These are phyloP conservation scores for Boletus rubropictus DNA, from an alignment of 768 basidiomycete genomes.

Conservation along the genomic window DNA sequence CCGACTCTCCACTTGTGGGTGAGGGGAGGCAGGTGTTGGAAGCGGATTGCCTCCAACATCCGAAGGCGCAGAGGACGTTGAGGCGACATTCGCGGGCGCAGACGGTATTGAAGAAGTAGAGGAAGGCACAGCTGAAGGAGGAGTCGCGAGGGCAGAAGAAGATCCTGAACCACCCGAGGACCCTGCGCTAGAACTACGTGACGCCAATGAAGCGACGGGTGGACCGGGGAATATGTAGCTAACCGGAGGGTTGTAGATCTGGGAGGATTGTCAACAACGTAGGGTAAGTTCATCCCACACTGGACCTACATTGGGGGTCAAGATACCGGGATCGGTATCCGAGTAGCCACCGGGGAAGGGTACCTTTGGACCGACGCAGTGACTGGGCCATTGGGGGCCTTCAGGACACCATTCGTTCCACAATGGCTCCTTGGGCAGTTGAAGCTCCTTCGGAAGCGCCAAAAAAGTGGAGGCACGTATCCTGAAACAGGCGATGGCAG, in stretches of 20 bases:
- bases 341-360: conserved; percentile 70
- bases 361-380: no score
- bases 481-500: no score
- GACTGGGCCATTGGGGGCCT: no score
- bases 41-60: conserved; percentile 1
- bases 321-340: conserved; percentile 64
- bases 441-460: no score
- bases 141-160: not conserved
- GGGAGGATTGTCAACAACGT: not conserved
- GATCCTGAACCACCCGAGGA: conserved; percentile 4
- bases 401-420: no score
- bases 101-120: not conserved
- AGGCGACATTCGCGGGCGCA: not conserved
- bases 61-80: conserved; percentile 1
- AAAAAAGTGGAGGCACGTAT: no score
- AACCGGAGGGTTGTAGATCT: conserved; percentile 27
- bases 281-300: not conserved
- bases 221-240: conserved; percentile 52
- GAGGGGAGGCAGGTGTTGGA: not conserved
- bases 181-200: conserved; percentile 7
- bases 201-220: conserved; percentile 38
- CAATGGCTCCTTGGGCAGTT: no score
- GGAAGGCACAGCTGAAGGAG: not conserved
- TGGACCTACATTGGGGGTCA: conserved; percentile 38
- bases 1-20: conserved; percentile 4